Conservation (phyloP, 257 asterid species). For the Solanum chilense region DNA sequence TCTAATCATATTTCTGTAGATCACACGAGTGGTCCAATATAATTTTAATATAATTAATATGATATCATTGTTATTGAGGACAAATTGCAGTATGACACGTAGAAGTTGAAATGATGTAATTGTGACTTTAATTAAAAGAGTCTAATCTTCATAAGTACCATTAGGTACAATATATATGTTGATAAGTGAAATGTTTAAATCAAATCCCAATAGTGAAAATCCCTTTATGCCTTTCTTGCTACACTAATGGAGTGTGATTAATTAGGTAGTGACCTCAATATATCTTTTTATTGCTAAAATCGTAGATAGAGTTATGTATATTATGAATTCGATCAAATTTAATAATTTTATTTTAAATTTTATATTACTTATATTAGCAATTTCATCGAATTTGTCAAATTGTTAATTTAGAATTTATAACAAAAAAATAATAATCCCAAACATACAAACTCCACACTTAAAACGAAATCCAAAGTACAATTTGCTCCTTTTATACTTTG, state of each 20-base stretch:
- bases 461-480: neutral
- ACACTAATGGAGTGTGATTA: neutral
- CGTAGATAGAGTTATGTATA: accelerated
- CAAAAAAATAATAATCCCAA: accelerated
- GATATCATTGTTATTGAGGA: neutral
- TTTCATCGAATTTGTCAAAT: too few relatives aligned
- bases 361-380: neutral
- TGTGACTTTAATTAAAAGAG: neutral
- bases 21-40: neutral
- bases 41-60: neutral
- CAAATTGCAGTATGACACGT: neutral
- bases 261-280: neutral
- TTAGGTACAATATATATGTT: neutral
- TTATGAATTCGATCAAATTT: neutral
- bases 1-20: neutral
- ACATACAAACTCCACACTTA: neutral
- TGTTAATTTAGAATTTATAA: neutral
- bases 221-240: neutral
- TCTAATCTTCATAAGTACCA: neutral
- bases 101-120: neutral
- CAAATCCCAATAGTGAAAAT: neutral
- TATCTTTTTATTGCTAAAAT: neutral
- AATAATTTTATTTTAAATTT: neutral
- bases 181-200: neutral
- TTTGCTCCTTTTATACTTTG: neutral